Percentiles rank a stretch among this genome's conserved stretches.
These are phyloP conservation scores for Lojkania enalia DNA, from an alignment of 2,329 filamentous ascomycete genomes.

Conservation along the genomic window DNA sequence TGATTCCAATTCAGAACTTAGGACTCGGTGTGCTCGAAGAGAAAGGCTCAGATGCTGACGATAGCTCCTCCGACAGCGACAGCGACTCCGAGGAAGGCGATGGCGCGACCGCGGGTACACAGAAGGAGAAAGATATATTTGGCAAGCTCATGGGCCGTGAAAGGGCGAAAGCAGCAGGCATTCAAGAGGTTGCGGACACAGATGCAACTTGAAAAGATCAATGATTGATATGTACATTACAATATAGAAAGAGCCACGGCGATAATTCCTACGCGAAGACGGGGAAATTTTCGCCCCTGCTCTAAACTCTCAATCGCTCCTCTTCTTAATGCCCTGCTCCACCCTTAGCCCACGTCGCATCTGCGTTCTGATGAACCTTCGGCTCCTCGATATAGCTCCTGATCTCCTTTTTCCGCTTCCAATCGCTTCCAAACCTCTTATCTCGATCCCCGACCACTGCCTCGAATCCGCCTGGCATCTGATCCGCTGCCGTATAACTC, in stretches of 20 bases:
- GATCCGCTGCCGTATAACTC: conserved; percentile 58
- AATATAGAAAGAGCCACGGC: no score
- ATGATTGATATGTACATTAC: no score
- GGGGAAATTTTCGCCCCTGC: background rate
- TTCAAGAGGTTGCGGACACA: conserved; percentile 34
- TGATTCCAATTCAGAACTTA: conserved; percentile 40
- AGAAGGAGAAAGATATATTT: conserved; percentile 36
- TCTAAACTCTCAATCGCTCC: background rate
- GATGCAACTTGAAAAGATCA: no score
- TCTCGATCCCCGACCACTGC: conserved; percentile 56
- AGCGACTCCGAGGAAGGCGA: conserved; percentile 22
- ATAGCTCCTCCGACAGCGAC: conserved; percentile 23
- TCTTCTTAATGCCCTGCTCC: background rate
- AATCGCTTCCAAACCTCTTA: conserved; percentile 57
- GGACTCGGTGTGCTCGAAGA: conserved; percentile 52
- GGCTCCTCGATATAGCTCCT: conserved; percentile 57
- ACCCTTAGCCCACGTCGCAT: conserved; percentile 51
- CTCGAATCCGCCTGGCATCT: conserved; percentile 52
- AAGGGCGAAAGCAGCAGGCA: conserved; percentile 24
- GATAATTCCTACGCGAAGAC: background rate
- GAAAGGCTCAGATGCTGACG: conserved; percentile 32
- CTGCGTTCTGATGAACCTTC: conserved; percentile 53
- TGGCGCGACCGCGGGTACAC: background rate
- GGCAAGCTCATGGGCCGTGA: conserved; percentile 43
- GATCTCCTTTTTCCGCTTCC: conserved; percentile 55